phyloP scores from a whole-genome alignment of 2,329 filamentous ascomycete genomes.

The Curvularia lunata region DNA sequence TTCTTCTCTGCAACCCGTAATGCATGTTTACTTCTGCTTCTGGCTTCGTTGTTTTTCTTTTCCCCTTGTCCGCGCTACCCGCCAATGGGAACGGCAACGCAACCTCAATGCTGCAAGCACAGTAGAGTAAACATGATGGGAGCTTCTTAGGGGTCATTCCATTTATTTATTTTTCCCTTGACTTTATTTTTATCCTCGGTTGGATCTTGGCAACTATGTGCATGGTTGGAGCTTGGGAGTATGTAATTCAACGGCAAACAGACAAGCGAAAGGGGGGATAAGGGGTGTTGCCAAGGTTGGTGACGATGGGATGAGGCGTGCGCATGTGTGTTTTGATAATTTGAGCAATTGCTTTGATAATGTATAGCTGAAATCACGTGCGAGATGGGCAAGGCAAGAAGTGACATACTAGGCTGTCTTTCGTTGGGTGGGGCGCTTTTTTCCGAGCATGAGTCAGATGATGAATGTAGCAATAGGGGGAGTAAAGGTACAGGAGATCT shows the following conservation, averaged over 20 bases:
- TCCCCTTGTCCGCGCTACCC: background rate
- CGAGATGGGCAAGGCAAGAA: no score
- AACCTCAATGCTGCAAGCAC: background rate
- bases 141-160: background rate
- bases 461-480: background rate
- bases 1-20: conserved; percentile 2
- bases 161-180: background rate
- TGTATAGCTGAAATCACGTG: conserved; percentile 3
- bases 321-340: background rate
- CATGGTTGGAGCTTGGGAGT: conserved; percentile 1
- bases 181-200: background rate
- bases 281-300: background rate
- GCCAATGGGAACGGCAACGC: background rate
- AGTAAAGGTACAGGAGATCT: background rate
- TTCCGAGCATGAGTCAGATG: background rate
- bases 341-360: background rate
- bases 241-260: background rate
- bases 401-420: background rate
- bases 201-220: background rate
- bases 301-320: conserved; percentile 2
- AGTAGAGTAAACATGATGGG: background rate
- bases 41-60: background rate
- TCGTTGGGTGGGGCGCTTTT: background rate
- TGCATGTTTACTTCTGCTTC: conserved; percentile 3
- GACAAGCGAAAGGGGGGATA: background rate